Base-by-base conservation (phyloP, 176 grass and related monocot species). In the Secale cereale region DNA sequence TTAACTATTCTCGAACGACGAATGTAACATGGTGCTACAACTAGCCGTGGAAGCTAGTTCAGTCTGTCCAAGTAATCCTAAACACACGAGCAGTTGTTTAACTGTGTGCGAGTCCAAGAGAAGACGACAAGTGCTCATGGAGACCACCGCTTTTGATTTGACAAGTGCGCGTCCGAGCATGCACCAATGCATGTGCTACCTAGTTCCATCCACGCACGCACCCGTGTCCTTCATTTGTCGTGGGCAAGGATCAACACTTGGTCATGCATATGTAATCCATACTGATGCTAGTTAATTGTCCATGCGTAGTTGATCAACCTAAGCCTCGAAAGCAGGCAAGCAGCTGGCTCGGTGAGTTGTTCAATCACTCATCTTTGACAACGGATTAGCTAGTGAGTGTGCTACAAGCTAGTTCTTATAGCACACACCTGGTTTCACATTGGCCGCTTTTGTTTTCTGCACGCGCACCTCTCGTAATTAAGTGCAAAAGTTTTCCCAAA, bases 91-190 rank as follows among this genome's bases (percentile, higher is more conserved):
- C 17, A 75, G 30, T 59, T 41, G 74, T 78, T 71, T 26, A 79
- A 50, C 26, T 32, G 29, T 36, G 77, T 10, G 4, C 19, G 10
- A 43, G 60, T 28, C n/a, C 7, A 31, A 67, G 23, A 48, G 26
- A 62, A 56, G 76, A 85, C 76, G 69, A 85, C 87, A 81, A 48
- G 15, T 26, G 25, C n/a, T n/a, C 86, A 57, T 43, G 64, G 64
- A 72, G n/a, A n/a, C n/a, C n/a, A n/a, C n/a, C n/a, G n/a, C n/a
- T n/a, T n/a, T n/a, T n/a, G n/a, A n/a, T n/a, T n/a, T n/a, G n/a
- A n/a, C n/a, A n/a, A n/a, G n/a, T n/a, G n/a, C n/a, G n/a, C n/a
- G n/a, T n/a, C n/a, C n/a, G n/a, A n/a, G n/a, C n/a, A n/a, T n/a
- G n/a, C n/a, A n/a, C n/a, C n/a, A n/a, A n/a, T n/a, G n/a, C n/a